Base-by-base conservation (phyloP, 2,329 filamentous ascomycete species). In the Ascochyta viciae-villosae region DNA sequence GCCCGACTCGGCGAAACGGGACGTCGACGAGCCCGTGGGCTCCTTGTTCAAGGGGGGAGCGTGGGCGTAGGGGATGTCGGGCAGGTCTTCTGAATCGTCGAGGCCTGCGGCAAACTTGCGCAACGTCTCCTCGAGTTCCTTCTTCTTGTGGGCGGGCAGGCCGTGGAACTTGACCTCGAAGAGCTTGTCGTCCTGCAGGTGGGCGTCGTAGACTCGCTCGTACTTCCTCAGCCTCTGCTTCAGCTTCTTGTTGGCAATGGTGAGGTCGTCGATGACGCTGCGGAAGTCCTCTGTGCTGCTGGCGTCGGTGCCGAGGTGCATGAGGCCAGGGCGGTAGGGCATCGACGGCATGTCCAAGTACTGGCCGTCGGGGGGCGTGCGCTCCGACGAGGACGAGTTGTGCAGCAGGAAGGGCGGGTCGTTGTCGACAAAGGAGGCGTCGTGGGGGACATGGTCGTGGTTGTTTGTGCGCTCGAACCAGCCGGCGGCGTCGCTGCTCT, bases 251-350 rank as follows among this genome's bases (percentile, higher is more conserved):
- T 95, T 96, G 70, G 92, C 89, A 24, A 96, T 80, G 0, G 91
- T 96, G 55, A 96, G 76, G 70, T 96, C 92, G 66, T 96, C 91
- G 43, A 96, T 96, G 15, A 96, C 90, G 62, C 89, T 89, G 42
- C 91, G 83, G 57, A 87, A 93, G 52, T 93, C 91, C 53, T 90
- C 90, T 26, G 85, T 86, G 46, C 87, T 88, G 68, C 85, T 90
- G 27, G 78, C 80, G 41, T 78, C 77, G 6, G 75, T 77, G 39
- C 65, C 72, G 9, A 74, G 35, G 10, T 65, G 68, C 77, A 85
- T 19, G 75, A 84, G 35, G 16, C 56, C 62, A 13, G 66, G 64
- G 22, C 71, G 70, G 49, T 72, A 66, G 5, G 67, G 69, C 37
- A 74, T 67, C 10, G 51, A 16, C 0, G 64, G 44, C 27, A 54